These are phyloP conservation scores for Trichoderma aggressivum DNA, from an alignment of 2,329 filamentous ascomycete genomes.

Conservation along the genomic window DNA sequence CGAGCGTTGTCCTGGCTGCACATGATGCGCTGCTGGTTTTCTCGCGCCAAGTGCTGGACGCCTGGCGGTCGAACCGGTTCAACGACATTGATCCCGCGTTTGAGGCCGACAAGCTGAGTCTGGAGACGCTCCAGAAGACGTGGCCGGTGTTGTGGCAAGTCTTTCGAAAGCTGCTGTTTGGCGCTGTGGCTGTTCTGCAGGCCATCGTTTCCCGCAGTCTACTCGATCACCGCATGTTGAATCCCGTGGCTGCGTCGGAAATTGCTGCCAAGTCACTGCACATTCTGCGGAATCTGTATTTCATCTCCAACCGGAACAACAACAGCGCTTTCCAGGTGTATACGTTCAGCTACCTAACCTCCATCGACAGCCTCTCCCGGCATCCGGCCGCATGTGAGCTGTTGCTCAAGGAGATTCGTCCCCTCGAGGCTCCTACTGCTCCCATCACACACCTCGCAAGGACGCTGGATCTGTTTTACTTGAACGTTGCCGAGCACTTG, in stretches of 20 bases:
- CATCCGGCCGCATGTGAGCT: slow-evolving; percentile 62
- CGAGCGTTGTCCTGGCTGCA: slow-evolving; percentile 44
- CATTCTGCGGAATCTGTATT: slow-evolving; percentile 73
- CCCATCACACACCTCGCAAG: slow-evolving; percentile 51
- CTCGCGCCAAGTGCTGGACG: slow-evolving; percentile 60
- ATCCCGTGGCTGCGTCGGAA: slow-evolving; percentile 50
- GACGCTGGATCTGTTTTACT: slow-evolving; percentile 79
- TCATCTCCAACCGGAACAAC: slow-evolving; percentile 73
- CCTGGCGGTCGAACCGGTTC: slow-evolving; percentile 73
- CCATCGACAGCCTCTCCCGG: slow-evolving; percentile 76
- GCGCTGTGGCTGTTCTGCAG: slow-evolving; percentile 70
- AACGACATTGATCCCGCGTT: slow-evolving; percentile 68
- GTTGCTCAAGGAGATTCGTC: slow-evolving; percentile 63
- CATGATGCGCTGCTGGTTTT: slow-evolving; percentile 66
- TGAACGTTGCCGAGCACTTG: slow-evolving; percentile 83
- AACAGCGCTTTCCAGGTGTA: slow-evolving; percentile 78
- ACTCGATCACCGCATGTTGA: slow-evolving; percentile 47
- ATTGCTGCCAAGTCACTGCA: slow-evolving; percentile 70
- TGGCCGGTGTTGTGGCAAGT: slow-evolving; percentile 72
- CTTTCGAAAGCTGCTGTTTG: slow-evolving; percentile 72
- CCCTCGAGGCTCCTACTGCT: slow-evolving; percentile 33
- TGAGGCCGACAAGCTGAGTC: slow-evolving; percentile 60
- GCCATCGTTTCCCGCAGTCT: slow-evolving; percentile 65
- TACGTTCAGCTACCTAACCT: slow-evolving; percentile 75
- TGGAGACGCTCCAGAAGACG: slow-evolving; percentile 63